Conservation (phyloP, 768 basidiomycete species). For the Rhizopogon vinicolor region DNA sequence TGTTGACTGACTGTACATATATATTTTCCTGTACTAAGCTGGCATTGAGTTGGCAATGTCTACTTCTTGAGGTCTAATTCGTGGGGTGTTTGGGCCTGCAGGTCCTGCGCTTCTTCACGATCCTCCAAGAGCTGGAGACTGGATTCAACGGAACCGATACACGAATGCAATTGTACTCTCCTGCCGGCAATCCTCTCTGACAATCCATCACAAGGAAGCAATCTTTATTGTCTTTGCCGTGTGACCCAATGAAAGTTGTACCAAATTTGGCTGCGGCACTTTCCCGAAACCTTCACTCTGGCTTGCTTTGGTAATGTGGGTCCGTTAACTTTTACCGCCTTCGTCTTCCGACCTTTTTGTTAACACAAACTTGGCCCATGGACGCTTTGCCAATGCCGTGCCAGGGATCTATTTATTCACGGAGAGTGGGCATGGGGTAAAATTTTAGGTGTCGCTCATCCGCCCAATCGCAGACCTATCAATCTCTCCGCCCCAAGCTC, state of each 20-base stretch:
- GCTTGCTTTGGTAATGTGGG: background rate
- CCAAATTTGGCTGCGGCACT: background rate
- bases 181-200: background rate
- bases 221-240: slow-evolving; percentile 22
- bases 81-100: too few relatives aligned
- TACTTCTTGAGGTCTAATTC: too few relatives aligned
- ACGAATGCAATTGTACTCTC: background rate
- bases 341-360: slow-evolving; percentile 19
- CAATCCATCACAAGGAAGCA: background rate
- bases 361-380: slow-evolving; percentile 17
- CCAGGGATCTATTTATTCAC: background rate
- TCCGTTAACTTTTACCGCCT: background rate
- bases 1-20: too few relatives aligned
- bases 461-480: background rate
- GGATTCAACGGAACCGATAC: background rate
- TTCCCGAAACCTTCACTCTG: background rate
- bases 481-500: background rate
- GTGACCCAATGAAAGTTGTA: background rate
- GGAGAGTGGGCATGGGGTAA: background rate
- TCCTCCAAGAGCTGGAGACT: background rate
- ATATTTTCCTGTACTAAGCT: too few relatives aligned
- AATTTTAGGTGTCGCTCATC: background rate
- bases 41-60: background rate
- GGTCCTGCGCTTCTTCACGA: background rate
- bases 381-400: slow-evolving; percentile 7